phyloP scores from a whole-genome alignment of 768 basidiomycete species.

The Kwoniella newhampshirensis region DNA sequence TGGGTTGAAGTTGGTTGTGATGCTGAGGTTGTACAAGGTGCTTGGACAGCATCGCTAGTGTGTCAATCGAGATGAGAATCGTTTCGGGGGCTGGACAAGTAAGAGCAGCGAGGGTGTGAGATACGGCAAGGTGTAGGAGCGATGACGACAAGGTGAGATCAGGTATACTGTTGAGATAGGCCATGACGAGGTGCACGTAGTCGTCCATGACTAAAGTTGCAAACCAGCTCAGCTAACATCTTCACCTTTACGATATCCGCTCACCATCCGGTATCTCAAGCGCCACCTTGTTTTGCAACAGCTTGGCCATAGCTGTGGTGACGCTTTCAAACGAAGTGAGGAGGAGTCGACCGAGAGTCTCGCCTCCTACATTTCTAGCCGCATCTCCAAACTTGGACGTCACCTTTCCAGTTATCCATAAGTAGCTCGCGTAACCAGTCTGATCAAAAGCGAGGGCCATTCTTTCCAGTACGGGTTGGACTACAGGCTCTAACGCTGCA shows the following conservation, averaged over 20 bases:
- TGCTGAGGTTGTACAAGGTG: constrained; percentile 50
- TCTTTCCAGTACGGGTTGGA: constrained; percentile 68
- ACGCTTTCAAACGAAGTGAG: constrained; percentile 70
- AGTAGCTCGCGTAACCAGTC: constrained; percentile 77
- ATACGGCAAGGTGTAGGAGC: constrained; percentile 74
- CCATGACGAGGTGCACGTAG: constrained; percentile 76
- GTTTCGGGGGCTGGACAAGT: constrained; percentile 80
- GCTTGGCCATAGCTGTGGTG: constrained; percentile 66
- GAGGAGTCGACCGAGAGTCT: constrained; percentile 63
- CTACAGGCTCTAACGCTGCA: constrained; percentile 63
- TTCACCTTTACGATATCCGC: too few species aligned
- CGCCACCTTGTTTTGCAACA: constrained; percentile 69
- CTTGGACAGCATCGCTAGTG: constrained; percentile 69
- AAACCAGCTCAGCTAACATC: constrained; percentile 5
- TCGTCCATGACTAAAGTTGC: constrained; percentile 80
- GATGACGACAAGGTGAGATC: constrained; percentile 76
- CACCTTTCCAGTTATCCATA: constrained; percentile 92
- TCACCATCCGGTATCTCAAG: constrained; percentile 83
- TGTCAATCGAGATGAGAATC: constrained; percentile 74
- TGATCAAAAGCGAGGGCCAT: constrained; percentile 76
- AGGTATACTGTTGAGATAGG: constrained; percentile 67
- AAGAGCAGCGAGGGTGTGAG: constrained; percentile 71
- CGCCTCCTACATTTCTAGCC: constrained; percentile 51
- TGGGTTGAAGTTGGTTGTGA: constrained; percentile 48
- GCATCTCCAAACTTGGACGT: constrained; percentile 73